Conservation (phyloP, 2,329 filamentous ascomycete genomes). For the Fusarium zealandicum region DNA sequence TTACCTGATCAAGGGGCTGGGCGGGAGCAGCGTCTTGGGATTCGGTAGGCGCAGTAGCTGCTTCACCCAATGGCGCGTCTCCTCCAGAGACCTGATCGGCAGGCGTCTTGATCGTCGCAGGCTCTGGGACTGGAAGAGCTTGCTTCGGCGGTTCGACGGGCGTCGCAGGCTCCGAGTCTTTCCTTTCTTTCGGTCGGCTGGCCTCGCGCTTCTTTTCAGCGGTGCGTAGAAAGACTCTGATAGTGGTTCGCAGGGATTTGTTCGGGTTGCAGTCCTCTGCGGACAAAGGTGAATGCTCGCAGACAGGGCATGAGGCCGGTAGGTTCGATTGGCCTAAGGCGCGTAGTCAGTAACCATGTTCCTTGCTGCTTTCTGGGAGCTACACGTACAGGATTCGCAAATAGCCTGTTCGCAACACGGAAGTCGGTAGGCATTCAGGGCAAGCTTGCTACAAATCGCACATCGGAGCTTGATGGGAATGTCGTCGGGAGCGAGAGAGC, state of each 20-base stretch:
- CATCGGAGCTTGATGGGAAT: constrained; percentile 97
- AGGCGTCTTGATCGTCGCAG: constrained; percentile 30
- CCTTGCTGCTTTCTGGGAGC: neutral
- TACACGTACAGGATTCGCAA: constrained; percentile 77
- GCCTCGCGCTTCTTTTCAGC: constrained; percentile 88
- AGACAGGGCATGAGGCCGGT: constrained; percentile 85
- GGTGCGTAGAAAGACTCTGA: constrained; percentile 88
- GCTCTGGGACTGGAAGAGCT: constrained; percentile 40
- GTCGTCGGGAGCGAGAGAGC: constrained; percentile 79
- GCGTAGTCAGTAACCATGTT: constrained; percentile 20
- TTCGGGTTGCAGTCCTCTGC: constrained; percentile 86
- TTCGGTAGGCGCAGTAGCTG: constrained; percentile 9
- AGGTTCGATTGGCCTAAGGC: constrained; percentile 75
- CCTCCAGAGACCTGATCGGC: constrained; percentile 16
- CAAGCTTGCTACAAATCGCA: constrained; percentile 89
- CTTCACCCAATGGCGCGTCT: constrained; percentile 14
- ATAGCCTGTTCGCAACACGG: constrained; percentile 96
- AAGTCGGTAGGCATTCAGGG: constrained; percentile 87
- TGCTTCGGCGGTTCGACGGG: constrained; percentile 53
- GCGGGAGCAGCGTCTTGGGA: constrained; percentile 8
- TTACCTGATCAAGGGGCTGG: constrained; percentile 31
- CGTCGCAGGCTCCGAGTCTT: constrained; percentile 50
- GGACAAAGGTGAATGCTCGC: constrained; percentile 88
- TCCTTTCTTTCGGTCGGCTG: constrained; percentile 59
- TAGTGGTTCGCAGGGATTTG: constrained; percentile 89